These are phyloP conservation scores for Cutaneotrichosporon cyanovorans DNA, from an alignment of 1,284 basidiomycete genomes.

Conservation along the genomic window DNA sequence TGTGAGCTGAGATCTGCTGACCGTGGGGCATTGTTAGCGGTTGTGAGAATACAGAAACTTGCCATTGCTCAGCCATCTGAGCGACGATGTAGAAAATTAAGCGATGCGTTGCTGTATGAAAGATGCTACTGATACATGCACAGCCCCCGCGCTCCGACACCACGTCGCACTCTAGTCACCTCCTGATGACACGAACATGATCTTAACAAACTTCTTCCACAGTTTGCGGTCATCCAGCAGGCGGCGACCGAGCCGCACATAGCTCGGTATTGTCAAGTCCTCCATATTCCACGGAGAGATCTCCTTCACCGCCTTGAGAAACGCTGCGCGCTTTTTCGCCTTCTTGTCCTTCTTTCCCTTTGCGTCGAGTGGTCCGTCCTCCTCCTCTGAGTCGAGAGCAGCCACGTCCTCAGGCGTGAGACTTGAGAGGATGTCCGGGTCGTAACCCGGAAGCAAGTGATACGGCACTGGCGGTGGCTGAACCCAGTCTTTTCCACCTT, in stretches of 20 bases:
- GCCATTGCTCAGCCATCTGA: too few species aligned
- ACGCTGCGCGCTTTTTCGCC: slow-evolving; percentile 15
- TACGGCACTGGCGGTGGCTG: slow-evolving; percentile 55
- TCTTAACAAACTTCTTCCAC: slow-evolving; percentile 48
- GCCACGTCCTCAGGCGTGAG: slow-evolving; percentile 3
- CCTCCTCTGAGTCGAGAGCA: slow-evolving; percentile 1
- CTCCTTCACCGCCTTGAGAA: slow-evolving; percentile 46
- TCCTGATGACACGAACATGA: slow-evolving; percentile 33
- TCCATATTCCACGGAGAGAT: slow-evolving; percentile 63
- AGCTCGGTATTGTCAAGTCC: slow-evolving; percentile 71
- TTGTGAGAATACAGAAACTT: too few species aligned
- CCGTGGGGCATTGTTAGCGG: too few species aligned
- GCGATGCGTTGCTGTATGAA: too few species aligned
- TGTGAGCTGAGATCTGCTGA: too few species aligned
- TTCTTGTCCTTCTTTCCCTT: not conserved
- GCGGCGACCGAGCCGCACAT: slow-evolving; percentile 62
- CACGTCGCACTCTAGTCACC: not conserved
- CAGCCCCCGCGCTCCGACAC: too few species aligned
- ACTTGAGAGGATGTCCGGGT: slow-evolving; percentile 14
- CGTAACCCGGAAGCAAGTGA: slow-evolving; percentile 55
- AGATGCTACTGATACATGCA: too few species aligned
- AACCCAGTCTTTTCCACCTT: slow-evolving; percentile 1
- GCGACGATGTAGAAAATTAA: too few species aligned
- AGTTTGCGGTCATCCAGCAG: slow-evolving; percentile 57
- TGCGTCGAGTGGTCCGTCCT: not conserved